Conservation (phyloP, 2,329 filamentous ascomycete genomes). For the Colletotrichum falcatum region DNA sequence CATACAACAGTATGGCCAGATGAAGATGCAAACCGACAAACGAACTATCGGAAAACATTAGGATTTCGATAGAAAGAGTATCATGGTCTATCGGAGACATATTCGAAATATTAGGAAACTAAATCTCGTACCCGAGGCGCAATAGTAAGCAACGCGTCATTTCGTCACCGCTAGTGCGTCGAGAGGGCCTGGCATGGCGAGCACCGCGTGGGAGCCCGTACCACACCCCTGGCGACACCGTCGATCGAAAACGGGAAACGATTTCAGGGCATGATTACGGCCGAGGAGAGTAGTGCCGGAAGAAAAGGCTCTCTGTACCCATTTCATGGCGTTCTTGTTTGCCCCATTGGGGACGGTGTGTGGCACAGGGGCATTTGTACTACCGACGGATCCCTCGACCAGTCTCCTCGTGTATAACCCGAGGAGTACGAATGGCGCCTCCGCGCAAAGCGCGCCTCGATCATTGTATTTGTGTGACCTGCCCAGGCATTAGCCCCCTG, state of each 20-base stretch:
- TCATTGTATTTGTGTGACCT: neutral
- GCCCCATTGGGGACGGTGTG: neutral
- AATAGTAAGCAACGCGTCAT: neutral
- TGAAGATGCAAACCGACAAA: neutral
- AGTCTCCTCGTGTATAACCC: conserved; percentile 14
- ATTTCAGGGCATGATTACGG: neutral
- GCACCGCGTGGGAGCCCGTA: neutral
- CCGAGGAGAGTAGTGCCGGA: neutral
- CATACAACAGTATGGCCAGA: neutral
- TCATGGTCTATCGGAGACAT: neutral
- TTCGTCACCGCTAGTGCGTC: neutral
- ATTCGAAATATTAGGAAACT: too few relatives aligned
- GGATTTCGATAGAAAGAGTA: neutral
- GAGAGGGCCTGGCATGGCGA: neutral
- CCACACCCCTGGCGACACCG: neutral
- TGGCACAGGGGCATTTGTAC: conserved; percentile 10
- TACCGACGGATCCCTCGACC: neutral
- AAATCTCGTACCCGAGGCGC: neutral
- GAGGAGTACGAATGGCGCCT: neutral
- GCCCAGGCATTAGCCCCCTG: neutral
- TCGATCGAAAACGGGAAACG: neutral
- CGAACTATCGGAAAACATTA: neutral
- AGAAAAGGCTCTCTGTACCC: neutral
- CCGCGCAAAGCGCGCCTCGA: neutral
- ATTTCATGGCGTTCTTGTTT: conserved; percentile 14